Evolutionary conservation across 2,329 filamentous ascomycete genomes (phyloP).

Genomic region (Calcarisporium arbuscula): DNA sequence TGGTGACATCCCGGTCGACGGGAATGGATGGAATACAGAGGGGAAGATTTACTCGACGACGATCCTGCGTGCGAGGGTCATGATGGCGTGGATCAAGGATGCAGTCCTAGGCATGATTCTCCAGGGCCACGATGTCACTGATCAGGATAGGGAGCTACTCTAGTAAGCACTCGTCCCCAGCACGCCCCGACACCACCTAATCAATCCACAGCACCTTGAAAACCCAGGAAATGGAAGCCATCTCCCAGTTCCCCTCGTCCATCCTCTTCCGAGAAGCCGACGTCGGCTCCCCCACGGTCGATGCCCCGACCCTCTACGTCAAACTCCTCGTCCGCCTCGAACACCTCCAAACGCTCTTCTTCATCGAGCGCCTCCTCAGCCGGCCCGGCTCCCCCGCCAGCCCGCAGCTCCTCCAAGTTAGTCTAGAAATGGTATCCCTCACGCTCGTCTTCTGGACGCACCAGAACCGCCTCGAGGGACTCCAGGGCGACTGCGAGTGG

Average conservation of each 20-base stretch:
- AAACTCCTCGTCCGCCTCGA: constrained; percentile 41
- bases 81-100: constrained; percentile 8
- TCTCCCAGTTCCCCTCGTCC: constrained; percentile 7
- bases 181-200: no score
- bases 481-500: constrained; percentile 37
- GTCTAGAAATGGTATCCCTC: constrained; percentile 38
- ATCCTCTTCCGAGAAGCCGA: constrained; percentile 24
- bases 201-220: constrained; percentile 6
- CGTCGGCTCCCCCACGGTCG: constrained; percentile 37
- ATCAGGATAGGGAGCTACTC: no score
- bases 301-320: constrained; percentile 32
- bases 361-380: constrained; percentile 49
- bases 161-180: no score
- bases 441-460: constrained; percentile 41
- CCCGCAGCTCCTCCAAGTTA: constrained; percentile 34
- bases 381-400: constrained; percentile 28
- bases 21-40: constrained; percentile 9
- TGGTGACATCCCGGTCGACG: constrained; percentile 8
- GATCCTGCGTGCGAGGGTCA: constrained; percentile 6
- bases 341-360: constrained; percentile 49
- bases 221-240: constrained; percentile 4
- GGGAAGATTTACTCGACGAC: constrained; percentile 7
- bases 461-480: constrained; percentile 31
- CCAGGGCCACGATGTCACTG: constrained; percentile 3
- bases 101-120: constrained; percentile 7